These are phyloP conservation scores for Amaranthus hypochondriacus DNA, from an alignment of 148 eudicot genomes.

Conservation along the genomic window DNA sequence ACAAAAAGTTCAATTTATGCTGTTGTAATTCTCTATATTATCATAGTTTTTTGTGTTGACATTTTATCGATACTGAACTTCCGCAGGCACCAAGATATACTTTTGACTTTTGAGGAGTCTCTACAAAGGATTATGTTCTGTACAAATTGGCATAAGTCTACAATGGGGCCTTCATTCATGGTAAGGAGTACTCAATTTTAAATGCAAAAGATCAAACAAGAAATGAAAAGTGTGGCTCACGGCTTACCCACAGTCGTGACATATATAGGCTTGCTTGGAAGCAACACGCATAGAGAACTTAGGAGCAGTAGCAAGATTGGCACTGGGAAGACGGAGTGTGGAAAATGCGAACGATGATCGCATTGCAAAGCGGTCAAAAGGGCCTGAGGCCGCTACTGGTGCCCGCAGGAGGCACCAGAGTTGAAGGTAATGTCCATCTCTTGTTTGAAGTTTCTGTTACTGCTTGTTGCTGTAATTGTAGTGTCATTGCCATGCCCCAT, in stretches of 20 bases:
- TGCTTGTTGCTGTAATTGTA: slow-evolving; percentile 25
- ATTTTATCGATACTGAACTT: no score
- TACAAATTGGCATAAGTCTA: no score
- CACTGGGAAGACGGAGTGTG: slow-evolving; percentile 37
- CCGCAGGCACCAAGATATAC: no score
- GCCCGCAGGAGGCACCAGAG: slow-evolving; percentile 31
- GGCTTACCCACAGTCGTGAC: slow-evolving; percentile 91
- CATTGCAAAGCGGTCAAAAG: slow-evolving; percentile 37
- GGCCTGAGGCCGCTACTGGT: slow-evolving; percentile 36
- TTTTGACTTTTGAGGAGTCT: no score
- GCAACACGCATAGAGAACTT: slow-evolving; percentile 80
- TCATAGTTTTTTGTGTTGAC: background rate
- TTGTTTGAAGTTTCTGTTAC: slow-evolving; percentile 11
- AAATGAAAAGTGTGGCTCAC: background rate
- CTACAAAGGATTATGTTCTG: no score
- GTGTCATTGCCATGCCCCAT: slow-evolving; percentile 24
- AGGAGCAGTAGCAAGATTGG: slow-evolving; percentile 29
- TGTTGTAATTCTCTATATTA: background rate
- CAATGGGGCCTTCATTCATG: no score
- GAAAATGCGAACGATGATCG: slow-evolving; percentile 54
- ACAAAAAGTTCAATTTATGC: slow-evolving; percentile 2
- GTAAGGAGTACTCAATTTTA: no score
- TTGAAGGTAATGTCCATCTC: slow-evolving; percentile 26
- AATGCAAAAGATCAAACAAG: no score
- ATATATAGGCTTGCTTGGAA: slow-evolving; percentile 77